Conservation (phyloP, 805 yeast genomes). For the Ogataea polymorpha region DNA sequence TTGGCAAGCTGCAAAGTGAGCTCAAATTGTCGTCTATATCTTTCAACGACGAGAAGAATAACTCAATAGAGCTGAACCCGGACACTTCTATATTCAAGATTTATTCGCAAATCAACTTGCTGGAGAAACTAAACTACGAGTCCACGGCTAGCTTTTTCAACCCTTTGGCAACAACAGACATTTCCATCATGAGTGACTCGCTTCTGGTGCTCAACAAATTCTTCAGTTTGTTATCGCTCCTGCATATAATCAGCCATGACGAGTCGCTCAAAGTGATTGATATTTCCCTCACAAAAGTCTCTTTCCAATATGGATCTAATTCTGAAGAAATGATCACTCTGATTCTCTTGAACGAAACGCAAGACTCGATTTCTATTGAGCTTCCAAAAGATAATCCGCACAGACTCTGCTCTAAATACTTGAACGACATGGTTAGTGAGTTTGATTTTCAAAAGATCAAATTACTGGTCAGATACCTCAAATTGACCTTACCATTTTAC, state of each 20-base stretch:
- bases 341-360: conserved; percentile 20
- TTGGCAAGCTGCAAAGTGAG: conserved; percentile 31
- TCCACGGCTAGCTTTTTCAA: conserved; percentile 4
- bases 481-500: conserved; percentile 30
- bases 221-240: conserved; percentile 27
- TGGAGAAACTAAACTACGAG: conserved; percentile 22
- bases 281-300: conserved; percentile 27
- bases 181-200: conserved; percentile 23
- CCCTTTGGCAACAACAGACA: conserved; percentile 9
- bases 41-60: conserved; percentile 25
- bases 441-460: conserved; percentile 23
- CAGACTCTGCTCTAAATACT: conserved; percentile 21
- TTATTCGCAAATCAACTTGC: conserved; percentile 25
- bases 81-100: conserved; percentile 29
- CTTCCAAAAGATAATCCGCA: conserved; percentile 33
- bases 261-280: conserved; percentile 25
- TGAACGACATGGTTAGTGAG: conserved; percentile 22
- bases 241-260: conserved; percentile 30
- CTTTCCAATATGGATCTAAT: conserved; percentile 32
- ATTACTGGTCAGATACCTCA: conserved; percentile 27
- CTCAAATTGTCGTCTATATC: conserved; percentile 26
- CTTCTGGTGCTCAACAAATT: conserved; percentile 28
- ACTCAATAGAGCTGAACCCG: conserved; percentile 24
- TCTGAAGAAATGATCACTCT: conserved; percentile 27
- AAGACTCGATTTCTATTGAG: conserved; percentile 24